Evolutionary conservation across 148 eudicot species (phyloP), one percentile per base, ranked within the genome.

Genomic region (Agrostemma githago): DNA sequence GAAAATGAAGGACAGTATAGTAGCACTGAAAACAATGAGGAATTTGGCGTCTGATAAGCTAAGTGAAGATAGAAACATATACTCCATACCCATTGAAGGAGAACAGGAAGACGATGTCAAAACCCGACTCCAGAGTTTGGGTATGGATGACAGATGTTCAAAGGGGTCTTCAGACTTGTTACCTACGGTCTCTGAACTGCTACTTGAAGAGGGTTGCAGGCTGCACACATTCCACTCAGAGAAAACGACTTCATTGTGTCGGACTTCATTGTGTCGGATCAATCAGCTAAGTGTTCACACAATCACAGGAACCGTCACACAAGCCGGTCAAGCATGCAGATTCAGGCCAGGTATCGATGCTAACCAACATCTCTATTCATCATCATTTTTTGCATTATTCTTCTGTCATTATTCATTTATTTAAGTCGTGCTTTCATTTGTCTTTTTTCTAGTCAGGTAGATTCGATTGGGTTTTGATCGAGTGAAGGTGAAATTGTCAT

Each of bases 201-300:
- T 88, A 40, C 82, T 70, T 38, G 89, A 88, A 11, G 93, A 85
- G 86, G 93, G 90, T n/a, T 81, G 85, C 46, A 89, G 90, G 86
- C 79, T 92, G 54, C n/a, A n/a, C 93, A 95, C 71, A 84, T 91
- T 74, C 96, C 93, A 79, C 82, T 95, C 38, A 85, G 82, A 72
- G 51, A 58, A 26, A 83, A 80, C 72, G 84, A 87, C 70, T 85
- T 82, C 74, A 76, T 90, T 79, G 87, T 92, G 62, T 89, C 93
- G 1, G 97, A 89, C 66, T 86, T 85, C n/a, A n/a, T n/a, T n/a
- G n/a, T n/a, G n/a, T n/a, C n/a, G n/a, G n/a, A n/a, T n/a, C n/a
- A 2, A 4, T 43, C 46, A 15, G 16, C 14, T 15, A 3, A 51
- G 56, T 51, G 56, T 51, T 51, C 56, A 51, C 34, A 26, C 34